These are phyloP conservation scores for Polysphondylium violaceum DNA, from an alignment of 78 protist species.

Conservation along the genomic window DNA sequence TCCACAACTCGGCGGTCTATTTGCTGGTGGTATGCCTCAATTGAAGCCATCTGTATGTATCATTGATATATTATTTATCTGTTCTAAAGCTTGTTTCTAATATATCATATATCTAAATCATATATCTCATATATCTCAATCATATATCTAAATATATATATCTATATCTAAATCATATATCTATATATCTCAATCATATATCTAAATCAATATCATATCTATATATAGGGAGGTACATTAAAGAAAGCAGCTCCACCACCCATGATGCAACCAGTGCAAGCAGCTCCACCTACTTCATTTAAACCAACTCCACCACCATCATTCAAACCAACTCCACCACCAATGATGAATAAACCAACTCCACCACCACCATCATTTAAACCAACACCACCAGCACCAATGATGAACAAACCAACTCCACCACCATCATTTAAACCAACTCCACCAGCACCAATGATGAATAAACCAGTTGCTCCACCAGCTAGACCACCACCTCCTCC, in stretches of 20 bases:
- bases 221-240: constrained; percentile 2
- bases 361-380: constrained; percentile 27
- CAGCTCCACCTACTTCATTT: constrained; percentile 24
- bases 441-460: constrained; percentile 29
- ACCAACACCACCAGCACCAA: constrained; percentile 1
- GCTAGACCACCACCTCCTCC: constrained; percentile 80
- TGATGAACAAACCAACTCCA: constrained; percentile 20
- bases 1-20: constrained; percentile 72
- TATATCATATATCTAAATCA: too few relatives aligned
- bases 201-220: too few relatives aligned
- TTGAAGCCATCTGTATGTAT: constrained; percentile 6
- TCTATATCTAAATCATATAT: too few relatives aligned
- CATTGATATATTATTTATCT: not conserved
- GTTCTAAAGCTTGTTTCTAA: not conserved
- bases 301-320: constrained; percentile 23
- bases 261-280: not conserved
- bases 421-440: constrained; percentile 52
- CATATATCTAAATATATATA: too few relatives aligned
- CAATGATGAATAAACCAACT: constrained; percentile 16
- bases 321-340: constrained; percentile 21
- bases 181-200: too few relatives aligned
- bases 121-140: too few relatives aligned
- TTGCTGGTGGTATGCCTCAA: constrained; percentile 73
- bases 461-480: constrained; percentile 37
- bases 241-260: constrained; percentile 47